phyloP scores from a whole-genome alignment of 129 eudicot genomes.

The Flaveria linearis region DNA sequence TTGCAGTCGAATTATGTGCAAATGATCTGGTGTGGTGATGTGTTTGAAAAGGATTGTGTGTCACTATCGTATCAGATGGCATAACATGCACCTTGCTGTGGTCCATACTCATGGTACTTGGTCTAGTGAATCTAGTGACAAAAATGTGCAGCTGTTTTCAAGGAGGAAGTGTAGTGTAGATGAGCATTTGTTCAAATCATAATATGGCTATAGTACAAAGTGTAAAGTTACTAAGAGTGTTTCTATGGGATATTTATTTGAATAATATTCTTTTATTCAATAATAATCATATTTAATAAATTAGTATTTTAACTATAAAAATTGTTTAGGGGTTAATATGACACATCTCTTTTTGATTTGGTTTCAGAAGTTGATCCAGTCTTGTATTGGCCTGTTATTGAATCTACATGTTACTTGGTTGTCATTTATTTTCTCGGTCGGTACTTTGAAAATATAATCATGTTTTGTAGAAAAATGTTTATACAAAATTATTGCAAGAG shows the following conservation, averaged over 20 bases:
- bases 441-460: too few relatives aligned
- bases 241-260: neutral
- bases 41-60: constrained; percentile 20
- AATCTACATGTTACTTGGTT: too few relatives aligned
- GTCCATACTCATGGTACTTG: constrained; percentile 8
- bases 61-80: constrained; percentile 15
- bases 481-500: too few relatives aligned
- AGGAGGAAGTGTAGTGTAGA: constrained; percentile 29
- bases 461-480: too few relatives aligned
- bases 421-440: too few relatives aligned
- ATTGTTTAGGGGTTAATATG: neutral
- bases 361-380: neutral
- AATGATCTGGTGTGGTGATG: constrained; percentile 6
- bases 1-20: constrained; percentile 12
- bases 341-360: neutral
- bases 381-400: neutral
- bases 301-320: neutral
- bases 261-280: neutral
- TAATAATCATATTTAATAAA: constrained; percentile 19
- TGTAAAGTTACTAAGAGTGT: constrained; percentile 24
- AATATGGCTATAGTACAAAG: constrained; percentile 7
- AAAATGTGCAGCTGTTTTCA: constrained; percentile 24
- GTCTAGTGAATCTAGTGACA: neutral
- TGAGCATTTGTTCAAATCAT: constrained; percentile 19
- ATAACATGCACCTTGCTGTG: neutral